phyloP scores from a whole-genome alignment of 768 basidiomycete species.

The Mycena vulgaris region DNA sequence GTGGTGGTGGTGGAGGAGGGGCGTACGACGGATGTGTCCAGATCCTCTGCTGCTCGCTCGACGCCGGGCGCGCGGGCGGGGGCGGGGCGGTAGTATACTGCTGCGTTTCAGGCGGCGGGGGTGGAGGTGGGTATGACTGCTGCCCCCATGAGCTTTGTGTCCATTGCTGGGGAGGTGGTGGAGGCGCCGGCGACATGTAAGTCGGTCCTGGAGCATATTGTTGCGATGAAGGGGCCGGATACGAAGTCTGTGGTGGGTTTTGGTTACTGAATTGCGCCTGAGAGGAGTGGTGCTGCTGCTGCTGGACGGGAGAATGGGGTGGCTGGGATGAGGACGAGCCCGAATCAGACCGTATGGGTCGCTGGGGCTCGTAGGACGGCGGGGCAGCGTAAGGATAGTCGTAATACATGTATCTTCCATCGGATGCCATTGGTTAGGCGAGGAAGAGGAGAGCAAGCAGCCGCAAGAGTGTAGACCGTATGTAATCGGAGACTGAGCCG shows the following conservation, averaged over 20 bases:
- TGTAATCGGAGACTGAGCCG: not conserved
- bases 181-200: slow-evolving; percentile 26
- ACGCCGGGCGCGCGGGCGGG: slow-evolving; percentile 25
- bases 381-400: slow-evolving; percentile 32
- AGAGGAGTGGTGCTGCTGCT: slow-evolving; percentile 28
- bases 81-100: slow-evolving; percentile 27
- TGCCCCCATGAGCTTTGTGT: slow-evolving; percentile 27
- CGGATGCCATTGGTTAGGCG: slow-evolving; percentile 34
- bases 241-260: slow-evolving; percentile 25
- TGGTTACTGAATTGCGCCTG: slow-evolving; percentile 31
- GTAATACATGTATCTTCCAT: slow-evolving; percentile 39
- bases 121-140: slow-evolving; percentile 33
- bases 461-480: slow-evolving; percentile 9
- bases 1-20: slow-evolving; percentile 28
- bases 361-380: slow-evolving; percentile 34
- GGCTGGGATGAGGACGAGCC: slow-evolving; percentile 37
- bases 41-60: slow-evolving; percentile 25
- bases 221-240: slow-evolving; percentile 24
- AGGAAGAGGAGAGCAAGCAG: not conserved
- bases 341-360: slow-evolving; percentile 38
- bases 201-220: slow-evolving; percentile 31
- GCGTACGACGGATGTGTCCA: slow-evolving; percentile 31
- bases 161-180: slow-evolving; percentile 34
- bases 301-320: slow-evolving; percentile 34
- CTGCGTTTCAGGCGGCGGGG: slow-evolving; percentile 23